Base-by-base conservation (phyloP, 2,329 filamentous ascomycete species). In the Metarhizium brunneum region DNA sequence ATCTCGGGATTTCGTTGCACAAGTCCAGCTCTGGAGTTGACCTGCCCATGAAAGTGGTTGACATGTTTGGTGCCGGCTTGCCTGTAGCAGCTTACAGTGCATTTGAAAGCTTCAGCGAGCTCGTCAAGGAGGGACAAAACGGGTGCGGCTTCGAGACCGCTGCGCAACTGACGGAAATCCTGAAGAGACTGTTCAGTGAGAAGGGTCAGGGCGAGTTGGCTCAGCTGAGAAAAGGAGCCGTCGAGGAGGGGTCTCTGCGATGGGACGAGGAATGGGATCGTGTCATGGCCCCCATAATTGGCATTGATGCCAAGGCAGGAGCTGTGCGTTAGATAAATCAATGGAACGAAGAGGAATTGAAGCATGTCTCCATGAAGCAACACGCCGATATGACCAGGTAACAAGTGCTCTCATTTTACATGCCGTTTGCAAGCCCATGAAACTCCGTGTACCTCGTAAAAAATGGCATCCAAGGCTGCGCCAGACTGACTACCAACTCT, bases 21-120 rank as follows among this genome's bases (percentile, higher is more conserved):
- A 96, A 84, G 61, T 96, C 91, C 14, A 95, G 88, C 61, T 96
- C 90, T 2, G 94, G 94, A 1, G 91, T 99, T 0, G 94, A 99
- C 70, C 76, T 99, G 20, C 94, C 94, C 0, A 99, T 99, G 94
- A 99, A 99, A 73, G 91, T 99, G 1, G 92, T 99, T 14, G 94
- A 99, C 68, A 96, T 99, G 92, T 97, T 99, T 68, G 94, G 94
- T 2, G 88, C 92, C 0, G 94, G 92, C 0, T 75, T 99, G 32
- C 94, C 94, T 0, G 94, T 99, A 0, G 85, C 87, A 0, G 92
- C 91, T 4, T 97, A 94, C 79, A 83, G 82, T 30, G 80, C 81
- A 2, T 99, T 95, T 66, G 85, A 92, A 66, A 92, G 92, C 59
- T 96, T 95, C 79, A 77, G 82, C 2, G 94, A 99, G 73, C 75